Percentiles rank a stretch among this genome's conserved stretches.
Conservation (phyloP, 371 early-diverging fungal genomes). For the Coemansia sp. region DNA sequence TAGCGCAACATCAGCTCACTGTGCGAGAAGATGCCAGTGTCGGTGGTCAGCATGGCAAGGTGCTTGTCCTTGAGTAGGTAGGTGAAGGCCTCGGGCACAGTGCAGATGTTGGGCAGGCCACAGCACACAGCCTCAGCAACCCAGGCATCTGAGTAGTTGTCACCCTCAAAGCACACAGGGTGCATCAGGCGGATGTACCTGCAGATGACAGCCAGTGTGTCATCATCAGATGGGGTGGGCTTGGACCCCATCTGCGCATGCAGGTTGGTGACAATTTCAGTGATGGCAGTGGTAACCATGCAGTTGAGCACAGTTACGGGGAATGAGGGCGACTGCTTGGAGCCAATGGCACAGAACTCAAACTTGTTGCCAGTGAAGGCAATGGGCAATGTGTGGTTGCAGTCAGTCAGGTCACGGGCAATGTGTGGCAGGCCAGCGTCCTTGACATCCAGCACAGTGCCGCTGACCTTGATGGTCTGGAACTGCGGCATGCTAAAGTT, state of each 20-base stretch:
- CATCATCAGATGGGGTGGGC: slow-evolving; percentile 75
- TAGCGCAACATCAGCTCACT: slow-evolving; percentile 88
- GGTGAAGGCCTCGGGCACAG: slow-evolving; percentile 83
- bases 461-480: slow-evolving; percentile 89
- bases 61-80: slow-evolving; percentile 71
- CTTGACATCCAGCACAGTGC: slow-evolving; percentile 93
- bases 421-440: slow-evolving; percentile 89
- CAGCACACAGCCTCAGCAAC: slow-evolving; percentile 75
- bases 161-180: slow-evolving; percentile 93
- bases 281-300: slow-evolving; percentile 84
- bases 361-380: slow-evolving; percentile 99
- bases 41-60: slow-evolving; percentile 70
- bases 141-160: slow-evolving; percentile 89
- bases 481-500: slow-evolving; percentile 79
- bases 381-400: slow-evolving; percentile 98
- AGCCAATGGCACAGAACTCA: slow-evolving; percentile 98
- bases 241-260: slow-evolving; percentile 75
- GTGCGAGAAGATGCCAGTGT: slow-evolving; percentile 80
- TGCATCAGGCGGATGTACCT: slow-evolving; percentile 80
- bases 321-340: slow-evolving; percentile 96
- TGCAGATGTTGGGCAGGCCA: slow-evolving; percentile 90
- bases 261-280: slow-evolving; percentile 71
- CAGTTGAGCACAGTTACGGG: slow-evolving; percentile 91
- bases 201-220: slow-evolving; percentile 84
- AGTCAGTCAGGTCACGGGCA: slow-evolving; percentile 94